Conservation (phyloP, 1,284 basidiomycete species). For the Agroathelia rolfsii region DNA sequence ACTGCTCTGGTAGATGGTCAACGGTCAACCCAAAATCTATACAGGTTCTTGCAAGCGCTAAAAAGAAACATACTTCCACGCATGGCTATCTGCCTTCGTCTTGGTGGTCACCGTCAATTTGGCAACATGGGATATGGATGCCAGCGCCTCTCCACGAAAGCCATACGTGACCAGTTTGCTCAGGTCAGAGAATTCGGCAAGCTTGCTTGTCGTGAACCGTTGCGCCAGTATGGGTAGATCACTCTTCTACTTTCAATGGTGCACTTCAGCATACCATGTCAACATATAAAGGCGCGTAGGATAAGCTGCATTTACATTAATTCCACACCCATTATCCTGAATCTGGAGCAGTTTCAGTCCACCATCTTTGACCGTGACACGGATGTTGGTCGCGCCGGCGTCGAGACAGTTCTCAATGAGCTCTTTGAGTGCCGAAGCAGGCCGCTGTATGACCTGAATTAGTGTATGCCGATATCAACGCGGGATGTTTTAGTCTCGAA, state of each 20-base stretch:
- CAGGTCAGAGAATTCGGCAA: constrained; percentile 82
- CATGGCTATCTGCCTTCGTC: constrained; percentile 69
- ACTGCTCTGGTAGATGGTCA: constrained; percentile 44
- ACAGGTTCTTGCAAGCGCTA: neutral
- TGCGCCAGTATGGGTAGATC: constrained; percentile 91
- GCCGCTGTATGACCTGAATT: constrained; percentile 89
- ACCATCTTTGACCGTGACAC: constrained; percentile 88
- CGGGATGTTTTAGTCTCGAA: no score
- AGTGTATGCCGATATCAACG: neutral
- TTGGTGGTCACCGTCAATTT: constrained; percentile 87
- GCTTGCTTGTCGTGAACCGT: constrained; percentile 93
- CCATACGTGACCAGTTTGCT: constrained; percentile 87
- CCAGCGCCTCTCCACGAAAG: constrained; percentile 94
- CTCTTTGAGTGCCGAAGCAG: constrained; percentile 94
- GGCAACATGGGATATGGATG: constrained; percentile 93
- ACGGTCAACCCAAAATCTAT: neutral
- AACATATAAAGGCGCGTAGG: neutral
- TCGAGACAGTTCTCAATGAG: constrained; percentile 93
- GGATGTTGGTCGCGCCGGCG: constrained; percentile 83
- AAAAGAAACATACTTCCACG: constrained; percentile 65
- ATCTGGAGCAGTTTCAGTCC: constrained; percentile 94
- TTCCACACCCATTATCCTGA: constrained; percentile 93
- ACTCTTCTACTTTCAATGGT: constrained; percentile 41
- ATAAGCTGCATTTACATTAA: constrained; percentile 49
- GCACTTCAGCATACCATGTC: no score